Conservation (phyloP, 129 eudicot species). For the Silybum marianum region DNA sequence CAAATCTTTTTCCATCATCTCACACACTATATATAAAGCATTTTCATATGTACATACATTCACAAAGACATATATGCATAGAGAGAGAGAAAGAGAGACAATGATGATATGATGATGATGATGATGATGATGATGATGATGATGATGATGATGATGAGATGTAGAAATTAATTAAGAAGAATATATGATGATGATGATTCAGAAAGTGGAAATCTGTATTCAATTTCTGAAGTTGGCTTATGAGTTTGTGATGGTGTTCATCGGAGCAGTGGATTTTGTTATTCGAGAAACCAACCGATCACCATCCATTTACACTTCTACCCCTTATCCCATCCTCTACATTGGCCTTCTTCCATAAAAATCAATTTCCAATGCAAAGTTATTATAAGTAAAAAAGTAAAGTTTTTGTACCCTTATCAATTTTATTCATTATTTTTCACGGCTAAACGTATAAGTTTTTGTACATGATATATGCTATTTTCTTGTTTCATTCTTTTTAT, state of each 20-base stretch:
- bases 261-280: conserved; percentile 46
- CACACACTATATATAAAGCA: conserved; percentile 20
- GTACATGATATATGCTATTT: not conserved
- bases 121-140: conserved; percentile 17
- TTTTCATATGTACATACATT: not conserved
- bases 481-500: conserved; percentile 12
- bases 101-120: conserved; percentile 1
- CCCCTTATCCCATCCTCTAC: conserved; percentile 31
- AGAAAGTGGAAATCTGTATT: conserved; percentile 50
- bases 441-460: not conserved
- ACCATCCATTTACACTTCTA: conserved; percentile 5
- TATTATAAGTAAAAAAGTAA: too few species aligned
- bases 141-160: not conserved
- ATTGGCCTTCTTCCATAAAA: conserved; percentile 51
- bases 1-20: not conserved
- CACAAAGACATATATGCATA: not conserved
- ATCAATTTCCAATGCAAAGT: too few species aligned
- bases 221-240: conserved; percentile 43
- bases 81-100: conserved; percentile 4
- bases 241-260: conserved; percentile 42
- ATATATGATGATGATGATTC: conserved; percentile 36
- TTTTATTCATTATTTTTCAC: not conserved
- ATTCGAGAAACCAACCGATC: conserved; percentile 23
- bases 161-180: not conserved
- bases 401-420: not conserved